Conservation (phyloP, 2,329 filamentous ascomycete species). For the Colletotrichum paranaense region DNA sequence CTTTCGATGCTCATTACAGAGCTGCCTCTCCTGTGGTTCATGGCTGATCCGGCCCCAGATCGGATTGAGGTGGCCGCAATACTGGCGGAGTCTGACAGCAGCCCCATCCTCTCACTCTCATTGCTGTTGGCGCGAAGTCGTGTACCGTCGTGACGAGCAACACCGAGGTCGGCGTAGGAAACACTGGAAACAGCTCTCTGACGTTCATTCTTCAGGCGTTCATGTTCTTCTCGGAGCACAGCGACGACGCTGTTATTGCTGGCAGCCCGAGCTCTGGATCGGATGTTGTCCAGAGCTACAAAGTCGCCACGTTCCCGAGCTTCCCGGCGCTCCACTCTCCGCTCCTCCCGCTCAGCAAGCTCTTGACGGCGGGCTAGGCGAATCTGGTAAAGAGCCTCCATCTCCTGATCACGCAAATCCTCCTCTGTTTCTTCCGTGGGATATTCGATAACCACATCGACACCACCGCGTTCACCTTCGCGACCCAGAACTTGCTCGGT, state of each 20-base stretch:
- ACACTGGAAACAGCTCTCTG: conserved; percentile 79
- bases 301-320: conserved; percentile 78
- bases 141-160: conserved; percentile 82
- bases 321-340: conserved; percentile 76
- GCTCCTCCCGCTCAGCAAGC: conserved; percentile 80
- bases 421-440: conserved; percentile 86
- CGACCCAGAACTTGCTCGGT: conserved; percentile 86
- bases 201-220: conserved; percentile 67
- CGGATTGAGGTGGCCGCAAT: conserved; percentile 57
- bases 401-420: conserved; percentile 83
- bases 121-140: conserved; percentile 78
- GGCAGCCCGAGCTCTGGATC: conserved; percentile 63
- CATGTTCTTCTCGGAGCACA: conserved; percentile 66
- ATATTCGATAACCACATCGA: conserved; percentile 90
- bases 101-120: conserved; percentile 77
- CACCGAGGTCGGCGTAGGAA: conserved; percentile 79
- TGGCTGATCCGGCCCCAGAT: conserved; percentile 45
- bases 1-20: conserved; percentile 67
- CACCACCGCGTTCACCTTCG: conserved; percentile 90
- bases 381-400: conserved; percentile 93
- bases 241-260: conserved; percentile 66
- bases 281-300: conserved; percentile 75
- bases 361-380: conserved; percentile 81
- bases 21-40: conserved; percentile 58
- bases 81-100: conserved; percentile 78